Conservation (phyloP, 129 eudicot genomes). For the Lactuca saligna region DNA sequence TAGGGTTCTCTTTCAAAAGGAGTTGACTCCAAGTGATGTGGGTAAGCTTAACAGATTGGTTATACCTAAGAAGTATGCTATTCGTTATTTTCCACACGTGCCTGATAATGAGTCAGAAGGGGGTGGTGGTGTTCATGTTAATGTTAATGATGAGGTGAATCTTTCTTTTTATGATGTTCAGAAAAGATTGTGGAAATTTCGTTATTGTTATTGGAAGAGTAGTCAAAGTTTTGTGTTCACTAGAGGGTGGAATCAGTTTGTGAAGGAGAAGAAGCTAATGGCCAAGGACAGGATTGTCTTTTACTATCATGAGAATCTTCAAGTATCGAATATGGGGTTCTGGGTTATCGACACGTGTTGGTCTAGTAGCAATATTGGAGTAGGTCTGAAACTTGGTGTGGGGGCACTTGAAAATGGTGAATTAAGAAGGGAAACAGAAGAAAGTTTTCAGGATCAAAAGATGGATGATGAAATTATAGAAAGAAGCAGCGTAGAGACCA, state of each 20-base stretch:
- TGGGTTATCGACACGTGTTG: constrained; percentile 50
- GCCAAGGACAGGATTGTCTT: constrained; percentile 59
- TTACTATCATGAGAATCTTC: constrained; percentile 34
- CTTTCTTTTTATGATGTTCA: constrained; percentile 53
- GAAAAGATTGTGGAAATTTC: constrained; percentile 60
- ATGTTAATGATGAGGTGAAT: constrained; percentile 38
- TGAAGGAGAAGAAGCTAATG: constrained; percentile 56
- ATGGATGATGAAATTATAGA: constrained; percentile 17
- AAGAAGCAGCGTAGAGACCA: constrained; percentile 23
- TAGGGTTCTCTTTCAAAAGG: constrained; percentile 61
- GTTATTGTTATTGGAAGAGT: constrained; percentile 84
- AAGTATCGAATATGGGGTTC: constrained; percentile 16
- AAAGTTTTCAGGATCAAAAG: constrained; percentile 14
- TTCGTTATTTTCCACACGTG: constrained; percentile 46
- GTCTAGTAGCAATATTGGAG: neutral
- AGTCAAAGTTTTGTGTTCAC: constrained; percentile 86
- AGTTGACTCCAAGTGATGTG: constrained; percentile 83
- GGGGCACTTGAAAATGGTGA: neutral
- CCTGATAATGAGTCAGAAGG: constrained; percentile 13
- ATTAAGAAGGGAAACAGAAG: constrained; percentile 1
- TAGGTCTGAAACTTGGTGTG: constrained; percentile 26
- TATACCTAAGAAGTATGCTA: constrained; percentile 71
- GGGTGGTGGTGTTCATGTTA: neutral
- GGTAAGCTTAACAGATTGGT: constrained; percentile 77
- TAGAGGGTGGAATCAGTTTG: constrained; percentile 86